Percentiles rank a stretch among this genome's conserved stretches.
phyloP scores from a whole-genome alignment of 2,329 filamentous ascomycete genomes.

The Fusarium hainanense region DNA sequence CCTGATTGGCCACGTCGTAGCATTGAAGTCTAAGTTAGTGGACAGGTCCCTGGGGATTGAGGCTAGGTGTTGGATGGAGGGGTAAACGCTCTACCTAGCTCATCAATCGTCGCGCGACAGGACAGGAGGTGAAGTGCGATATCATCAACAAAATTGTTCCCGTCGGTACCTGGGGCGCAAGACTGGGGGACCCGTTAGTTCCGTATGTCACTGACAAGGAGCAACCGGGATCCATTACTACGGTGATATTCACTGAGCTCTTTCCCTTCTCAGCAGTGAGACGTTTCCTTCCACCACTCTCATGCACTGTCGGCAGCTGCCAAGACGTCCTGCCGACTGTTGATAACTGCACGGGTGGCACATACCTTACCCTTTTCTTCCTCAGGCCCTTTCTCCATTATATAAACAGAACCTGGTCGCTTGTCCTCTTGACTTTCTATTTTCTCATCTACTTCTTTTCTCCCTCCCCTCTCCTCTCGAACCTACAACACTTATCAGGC shows the following conservation, averaged over 20 bases:
- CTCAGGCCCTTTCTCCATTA: constrained; percentile 24
- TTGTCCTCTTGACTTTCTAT: constrained; percentile 13
- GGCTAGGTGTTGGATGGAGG: constrained; percentile 23
- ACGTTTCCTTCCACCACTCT: constrained; percentile 27
- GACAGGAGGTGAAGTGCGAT: constrained; percentile 2
- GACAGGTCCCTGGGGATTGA: constrained; percentile 16
- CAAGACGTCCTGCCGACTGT: constrained; percentile 23
- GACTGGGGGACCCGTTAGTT: neutral
- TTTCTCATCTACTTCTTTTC: constrained; percentile 15
- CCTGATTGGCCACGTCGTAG: constrained; percentile 28
- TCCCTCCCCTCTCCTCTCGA: neutral
- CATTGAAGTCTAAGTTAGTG: constrained; percentile 1
- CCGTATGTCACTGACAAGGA: constrained; percentile 1
- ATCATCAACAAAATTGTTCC: constrained; percentile 18
- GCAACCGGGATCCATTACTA: neutral
- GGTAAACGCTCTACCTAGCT: constrained; percentile 7
- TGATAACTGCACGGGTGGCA: constrained; percentile 23
- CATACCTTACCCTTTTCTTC: constrained; percentile 4
- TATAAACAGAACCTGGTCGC: constrained; percentile 32
- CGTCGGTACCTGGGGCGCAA: neutral
- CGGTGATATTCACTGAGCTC: constrained; percentile 15
- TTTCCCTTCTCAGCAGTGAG: constrained; percentile 23
- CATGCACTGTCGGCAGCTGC: constrained; percentile 29
- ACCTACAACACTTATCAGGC: neutral
- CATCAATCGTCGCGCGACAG: neutral